phyloP scores from a whole-genome alignment of 257 asterid species.

The Nicotiana benthamiana region DNA sequence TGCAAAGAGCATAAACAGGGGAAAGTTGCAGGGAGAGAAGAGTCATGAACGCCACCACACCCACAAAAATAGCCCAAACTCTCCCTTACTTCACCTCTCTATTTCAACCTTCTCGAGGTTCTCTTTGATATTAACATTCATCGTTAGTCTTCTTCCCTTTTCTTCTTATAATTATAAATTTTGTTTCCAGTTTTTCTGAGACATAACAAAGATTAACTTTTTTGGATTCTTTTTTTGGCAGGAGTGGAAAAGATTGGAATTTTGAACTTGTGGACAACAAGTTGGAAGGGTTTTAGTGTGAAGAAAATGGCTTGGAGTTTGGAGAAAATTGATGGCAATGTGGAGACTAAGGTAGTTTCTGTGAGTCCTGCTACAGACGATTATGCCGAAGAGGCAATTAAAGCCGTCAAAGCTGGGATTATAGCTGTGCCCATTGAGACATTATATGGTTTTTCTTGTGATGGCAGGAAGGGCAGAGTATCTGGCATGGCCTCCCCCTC shows the following conservation, averaged over 20 bases:
- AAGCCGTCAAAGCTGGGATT: slow-evolving; percentile 64
- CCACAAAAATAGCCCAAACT: slow-evolving; percentile 11
- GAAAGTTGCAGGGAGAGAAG: neutral
- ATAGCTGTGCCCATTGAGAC: slow-evolving; percentile 95
- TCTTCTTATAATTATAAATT: neutral
- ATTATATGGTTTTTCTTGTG: slow-evolving; percentile 91
- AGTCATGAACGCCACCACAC: slow-evolving; percentile 6
- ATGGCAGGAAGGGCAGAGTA: too few relatives aligned
- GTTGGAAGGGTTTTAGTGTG: slow-evolving; percentile 22
- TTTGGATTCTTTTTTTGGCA: neutral
- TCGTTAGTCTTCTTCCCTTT: neutral
- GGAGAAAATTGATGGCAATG: slow-evolving; percentile 31
- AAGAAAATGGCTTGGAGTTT: slow-evolving; percentile 36
- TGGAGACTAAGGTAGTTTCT: slow-evolving; percentile 27
- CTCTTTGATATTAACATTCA: neutral
- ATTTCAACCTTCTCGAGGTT: slow-evolving; percentile 23
- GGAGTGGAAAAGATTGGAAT: slow-evolving; percentile 22
- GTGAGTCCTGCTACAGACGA: slow-evolving; percentile 64
- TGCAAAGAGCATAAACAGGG: neutral
- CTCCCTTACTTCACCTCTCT: slow-evolving; percentile 15
- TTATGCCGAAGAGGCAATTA: slow-evolving; percentile 54
- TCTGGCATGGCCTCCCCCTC: too few relatives aligned
- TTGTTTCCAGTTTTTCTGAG: neutral
- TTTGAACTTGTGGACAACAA: slow-evolving; percentile 14
- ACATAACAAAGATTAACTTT: neutral